phyloP scores from a whole-genome alignment of 345 rosid species.

The Mallotus nudiflorus region DNA sequence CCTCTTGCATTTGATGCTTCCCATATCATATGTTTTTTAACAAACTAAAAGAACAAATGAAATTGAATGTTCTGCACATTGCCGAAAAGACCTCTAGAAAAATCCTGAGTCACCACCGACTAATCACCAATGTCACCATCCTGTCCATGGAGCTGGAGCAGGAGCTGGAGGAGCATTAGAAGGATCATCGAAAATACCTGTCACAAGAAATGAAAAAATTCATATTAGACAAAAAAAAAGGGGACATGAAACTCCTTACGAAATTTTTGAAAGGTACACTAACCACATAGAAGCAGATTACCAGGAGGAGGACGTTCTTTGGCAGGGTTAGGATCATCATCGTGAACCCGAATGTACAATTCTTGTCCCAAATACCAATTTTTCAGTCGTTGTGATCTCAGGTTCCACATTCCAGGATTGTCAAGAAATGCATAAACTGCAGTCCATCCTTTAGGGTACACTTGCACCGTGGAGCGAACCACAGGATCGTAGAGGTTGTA shows the following conservation, averaged over 20 bases:
- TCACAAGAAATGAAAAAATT: neutral
- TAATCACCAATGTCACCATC: constrained; percentile 6
- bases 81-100: no score
- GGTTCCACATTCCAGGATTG: constrained; percentile 96
- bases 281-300: constrained; percentile 66
- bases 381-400: constrained; percentile 68
- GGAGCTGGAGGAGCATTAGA: constrained; percentile 22
- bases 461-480: constrained; percentile 66
- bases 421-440: constrained; percentile 65
- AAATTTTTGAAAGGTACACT: no score
- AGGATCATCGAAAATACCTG: constrained; percentile 26
- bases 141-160: constrained; percentile 15
- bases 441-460: constrained; percentile 69
- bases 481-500: constrained; percentile 65
- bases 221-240: no score
- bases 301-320: constrained; percentile 59
- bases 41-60: no score
- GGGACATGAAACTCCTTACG: no score
- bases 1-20: no score
- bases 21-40: no score
- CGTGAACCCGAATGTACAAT: constrained; percentile 63
- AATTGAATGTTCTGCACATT: no score
- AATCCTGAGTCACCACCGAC: no score
- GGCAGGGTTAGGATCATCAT: constrained; percentile 60
- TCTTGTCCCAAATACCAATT: constrained; percentile 80